Percentiles rank a stretch among this genome's conserved stretches.
These are phyloP conservation scores for Spiraea crenata DNA, from an alignment of 331 rosid genomes.

Conservation along the genomic window DNA sequence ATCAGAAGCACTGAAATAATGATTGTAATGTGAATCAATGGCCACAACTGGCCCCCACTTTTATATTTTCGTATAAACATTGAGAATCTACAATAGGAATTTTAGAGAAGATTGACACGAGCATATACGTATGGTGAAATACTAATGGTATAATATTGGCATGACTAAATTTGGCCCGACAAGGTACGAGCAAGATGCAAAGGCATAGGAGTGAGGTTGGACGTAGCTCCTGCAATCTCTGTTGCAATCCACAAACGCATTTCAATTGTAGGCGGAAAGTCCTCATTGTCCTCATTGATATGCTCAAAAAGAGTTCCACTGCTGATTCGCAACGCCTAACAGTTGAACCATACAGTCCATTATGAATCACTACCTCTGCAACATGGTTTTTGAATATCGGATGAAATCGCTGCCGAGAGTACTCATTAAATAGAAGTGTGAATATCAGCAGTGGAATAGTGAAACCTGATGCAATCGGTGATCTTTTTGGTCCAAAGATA, in stretches of 20 bases:
- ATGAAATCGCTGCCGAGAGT: slow-evolving; percentile 76
- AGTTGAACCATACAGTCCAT: background rate
- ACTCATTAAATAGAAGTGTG: slow-evolving; percentile 79
- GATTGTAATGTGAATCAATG: slow-evolving; percentile 64
- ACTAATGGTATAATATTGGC: no score
- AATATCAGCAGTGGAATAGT: slow-evolving; percentile 67
- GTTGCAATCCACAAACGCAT: no score
- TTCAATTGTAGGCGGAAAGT: no score
- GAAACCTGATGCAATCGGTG: slow-evolving; percentile 75
- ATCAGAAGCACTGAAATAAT: slow-evolving; percentile 62
- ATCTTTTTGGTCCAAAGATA: slow-evolving; percentile 68
- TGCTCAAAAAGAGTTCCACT: no score
- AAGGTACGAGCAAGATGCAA: no score
- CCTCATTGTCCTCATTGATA: no score
- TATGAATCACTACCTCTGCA: slow-evolving; percentile 61
- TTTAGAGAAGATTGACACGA: no score
- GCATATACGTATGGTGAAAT: no score
- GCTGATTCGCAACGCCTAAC: no score
- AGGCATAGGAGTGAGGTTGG: no score
- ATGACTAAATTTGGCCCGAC: no score
- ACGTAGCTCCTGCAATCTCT: no score
- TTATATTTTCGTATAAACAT: slow-evolving; percentile 74
- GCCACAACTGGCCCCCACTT: slow-evolving; percentile 80
- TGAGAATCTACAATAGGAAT: slow-evolving; percentile 57
- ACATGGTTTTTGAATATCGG: slow-evolving; percentile 56